Percentiles rank a stretch among this genome's conserved stretches.
Evolutionary conservation across 371 early-diverging fungal species (phyloP).

Genomic region (Rozella allomycis): DNA sequence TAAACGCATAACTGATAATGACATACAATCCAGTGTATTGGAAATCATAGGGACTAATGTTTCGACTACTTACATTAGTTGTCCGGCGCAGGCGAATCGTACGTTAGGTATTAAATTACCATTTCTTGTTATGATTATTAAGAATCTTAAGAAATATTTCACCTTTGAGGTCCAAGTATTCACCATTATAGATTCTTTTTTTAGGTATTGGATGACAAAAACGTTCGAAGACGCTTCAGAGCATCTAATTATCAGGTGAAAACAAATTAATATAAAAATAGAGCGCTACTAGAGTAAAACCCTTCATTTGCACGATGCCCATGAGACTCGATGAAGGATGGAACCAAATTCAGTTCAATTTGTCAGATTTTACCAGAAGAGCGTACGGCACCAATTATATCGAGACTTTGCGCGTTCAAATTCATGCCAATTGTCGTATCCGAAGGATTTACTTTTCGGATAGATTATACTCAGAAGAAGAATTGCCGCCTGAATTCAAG

Average conservation of each 20-base stretch:
- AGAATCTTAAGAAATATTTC: conserved; percentile 66
- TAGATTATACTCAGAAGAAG: conserved; percentile 64
- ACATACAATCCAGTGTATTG: conserved; percentile 54
- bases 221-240: conserved; percentile 50
- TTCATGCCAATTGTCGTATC: conserved; percentile 78
- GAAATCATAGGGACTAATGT: conserved; percentile 57
- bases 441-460: conserved; percentile 77
- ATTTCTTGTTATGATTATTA: conserved; percentile 56
- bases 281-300: conserved; percentile 53
- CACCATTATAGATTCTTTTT: not conserved
- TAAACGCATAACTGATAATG: conserved; percentile 50
- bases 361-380: conserved; percentile 58
- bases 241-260: conserved; percentile 72
- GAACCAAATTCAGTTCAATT: conserved; percentile 79
- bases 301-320: conserved; percentile 76
- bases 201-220: conserved; percentile 49
- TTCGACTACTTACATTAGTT: conserved; percentile 62
- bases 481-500: conserved; percentile 72
- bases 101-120: conserved; percentile 81
- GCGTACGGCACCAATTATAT: conserved; percentile 72
- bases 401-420: conserved; percentile 62
- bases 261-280: conserved; percentile 8
- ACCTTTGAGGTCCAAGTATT: conserved; percentile 73
- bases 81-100: conserved; percentile 44
- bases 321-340: conserved; percentile 82